Percentiles rank a stretch among this genome's conserved stretches.
Evolutionary conservation across 495 filamentous ascomycete genomes (phyloP).

Genomic region (Emericellopsis terricola): DNA sequence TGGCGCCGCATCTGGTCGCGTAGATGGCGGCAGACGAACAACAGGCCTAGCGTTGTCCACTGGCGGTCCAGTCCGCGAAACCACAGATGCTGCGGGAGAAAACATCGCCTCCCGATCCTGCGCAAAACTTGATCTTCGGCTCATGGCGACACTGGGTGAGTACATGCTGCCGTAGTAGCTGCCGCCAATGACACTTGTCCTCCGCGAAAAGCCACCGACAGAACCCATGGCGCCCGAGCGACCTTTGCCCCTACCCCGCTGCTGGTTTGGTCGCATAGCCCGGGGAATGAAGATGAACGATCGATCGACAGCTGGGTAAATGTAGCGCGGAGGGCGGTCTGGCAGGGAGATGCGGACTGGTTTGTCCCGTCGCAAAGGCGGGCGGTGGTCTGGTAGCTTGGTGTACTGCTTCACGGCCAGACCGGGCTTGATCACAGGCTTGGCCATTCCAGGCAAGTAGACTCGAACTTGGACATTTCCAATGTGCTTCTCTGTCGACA

Average conservation of each 20-base stretch:
- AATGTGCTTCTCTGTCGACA: conserved; percentile 38
- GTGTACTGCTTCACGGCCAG: conserved; percentile 75
- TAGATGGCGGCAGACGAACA: conserved; percentile 66
- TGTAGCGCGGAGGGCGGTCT: conserved; percentile 53
- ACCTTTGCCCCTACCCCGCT: conserved; percentile 56
- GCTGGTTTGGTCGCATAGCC: conserved; percentile 81
- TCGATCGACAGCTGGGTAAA: conserved; percentile 72
- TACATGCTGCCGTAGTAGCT: conserved; percentile 76
- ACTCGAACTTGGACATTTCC: conserved; percentile 76
- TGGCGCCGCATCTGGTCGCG: too few relatives aligned
- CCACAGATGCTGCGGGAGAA: conserved; percentile 60
- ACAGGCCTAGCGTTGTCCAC: conserved; percentile 53
- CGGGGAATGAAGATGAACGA: conserved; percentile 98
- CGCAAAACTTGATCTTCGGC: conserved; percentile 73
- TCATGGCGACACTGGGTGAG: conserved; percentile 80
- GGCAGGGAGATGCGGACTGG: conserved; percentile 90
- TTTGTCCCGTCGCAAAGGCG: conserved; percentile 88
- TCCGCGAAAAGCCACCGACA: conserved; percentile 47
- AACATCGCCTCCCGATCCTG: conserved; percentile 55
- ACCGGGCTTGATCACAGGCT: conserved; percentile 47
- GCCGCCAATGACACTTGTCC: conserved; percentile 52
- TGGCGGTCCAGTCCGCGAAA: conserved; percentile 44
- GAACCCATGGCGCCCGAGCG: conserved; percentile 41
- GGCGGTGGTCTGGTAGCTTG: conserved; percentile 83
- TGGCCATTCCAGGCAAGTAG: conserved; percentile 53